Evolutionary conservation across 306 rosid species (phyloP).

Genomic region (Malus sieversii): DNA sequence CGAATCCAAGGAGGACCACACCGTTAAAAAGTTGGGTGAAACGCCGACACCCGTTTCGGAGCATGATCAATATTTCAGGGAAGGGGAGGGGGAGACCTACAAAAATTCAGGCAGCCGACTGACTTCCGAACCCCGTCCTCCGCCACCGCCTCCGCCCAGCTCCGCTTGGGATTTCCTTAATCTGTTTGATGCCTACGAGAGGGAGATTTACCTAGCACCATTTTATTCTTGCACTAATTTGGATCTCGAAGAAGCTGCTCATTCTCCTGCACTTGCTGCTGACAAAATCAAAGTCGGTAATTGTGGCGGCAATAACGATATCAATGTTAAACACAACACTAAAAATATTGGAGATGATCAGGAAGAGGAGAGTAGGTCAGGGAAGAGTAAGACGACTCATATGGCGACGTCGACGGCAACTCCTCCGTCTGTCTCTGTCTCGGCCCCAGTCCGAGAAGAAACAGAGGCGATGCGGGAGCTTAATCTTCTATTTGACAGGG

Average conservation of each 20-base stretch:
- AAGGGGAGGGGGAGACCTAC: not conserved
- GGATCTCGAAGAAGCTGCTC: not conserved
- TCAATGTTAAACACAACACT: not conserved
- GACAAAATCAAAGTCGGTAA: not conserved
- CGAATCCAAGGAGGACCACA: not conserved
- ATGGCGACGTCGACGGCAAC: not conserved
- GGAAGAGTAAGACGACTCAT: constrained; percentile 7
- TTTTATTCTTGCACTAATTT: constrained; percentile 17
- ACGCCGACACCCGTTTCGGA: not conserved
- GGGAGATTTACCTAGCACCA: not conserved
- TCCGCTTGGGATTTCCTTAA: constrained; percentile 79
- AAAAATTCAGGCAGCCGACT: not conserved
- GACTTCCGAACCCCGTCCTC: constrained; percentile 24
- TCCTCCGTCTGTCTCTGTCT: not conserved
- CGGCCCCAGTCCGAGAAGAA: not conserved
- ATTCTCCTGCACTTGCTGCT: not conserved
- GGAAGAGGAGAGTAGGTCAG: constrained; percentile 3
- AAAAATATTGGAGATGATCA: not conserved
- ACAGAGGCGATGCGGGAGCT: constrained; percentile 50
- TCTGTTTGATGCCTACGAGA: constrained; percentile 60
- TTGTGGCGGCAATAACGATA: not conserved
- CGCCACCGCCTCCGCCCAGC: constrained; percentile 54
- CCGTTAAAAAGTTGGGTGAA: constrained; percentile 21
- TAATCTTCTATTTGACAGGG: constrained; percentile 46
- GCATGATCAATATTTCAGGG: not conserved